Evolutionary conservation across 352 stramenopile genomes (phyloP).

Genomic region (Lagenidium sp.): DNA sequence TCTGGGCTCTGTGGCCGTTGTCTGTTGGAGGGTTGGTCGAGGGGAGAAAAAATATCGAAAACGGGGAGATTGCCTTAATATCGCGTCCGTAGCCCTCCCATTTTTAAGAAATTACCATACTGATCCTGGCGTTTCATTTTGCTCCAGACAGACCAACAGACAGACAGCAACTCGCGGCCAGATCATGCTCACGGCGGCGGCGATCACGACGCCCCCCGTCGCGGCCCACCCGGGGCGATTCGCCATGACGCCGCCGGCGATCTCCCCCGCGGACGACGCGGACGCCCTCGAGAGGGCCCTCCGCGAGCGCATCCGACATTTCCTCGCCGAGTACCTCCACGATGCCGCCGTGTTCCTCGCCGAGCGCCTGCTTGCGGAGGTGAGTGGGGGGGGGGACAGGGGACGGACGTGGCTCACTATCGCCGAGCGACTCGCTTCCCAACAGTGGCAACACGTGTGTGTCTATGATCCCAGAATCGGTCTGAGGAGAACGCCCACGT

Average conservation of each 20-base stretch:
- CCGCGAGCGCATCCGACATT: slow-evolving; percentile 33
- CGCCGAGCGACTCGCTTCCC: too few species aligned
- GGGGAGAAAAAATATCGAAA: slow-evolving; percentile 8
- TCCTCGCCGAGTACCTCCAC: slow-evolving; percentile 42
- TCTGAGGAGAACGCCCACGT: slow-evolving; percentile 45
- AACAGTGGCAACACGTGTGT: slow-evolving; percentile 4
- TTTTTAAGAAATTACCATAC: too few species aligned
- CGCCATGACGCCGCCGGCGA: neutral
- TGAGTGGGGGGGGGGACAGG: too few species aligned
- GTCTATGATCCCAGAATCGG: slow-evolving; percentile 23
- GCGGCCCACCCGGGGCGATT: too few species aligned
- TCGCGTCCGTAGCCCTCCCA: too few species aligned
- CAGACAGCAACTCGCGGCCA: neutral
- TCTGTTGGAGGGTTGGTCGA: too few species aligned
- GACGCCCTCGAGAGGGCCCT: slow-evolving; percentile 42
- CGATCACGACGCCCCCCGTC: slow-evolving; percentile 9
- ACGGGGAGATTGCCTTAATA: too few species aligned
- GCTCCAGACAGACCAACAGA: too few species aligned
- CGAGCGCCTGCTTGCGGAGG: slow-evolving; percentile 72
- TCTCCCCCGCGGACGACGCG: neutral
- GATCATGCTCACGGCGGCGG: slow-evolving; percentile 5
- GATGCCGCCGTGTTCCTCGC: slow-evolving; percentile 73
- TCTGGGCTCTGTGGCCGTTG: too few species aligned
- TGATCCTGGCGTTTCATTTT: too few species aligned
- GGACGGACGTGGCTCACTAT: too few species aligned